Evolutionary conservation across 1,284 basidiomycete species (phyloP), one percentile per base, ranked within the genome.

Genomic region (Microbotryum violaceum): DNA sequence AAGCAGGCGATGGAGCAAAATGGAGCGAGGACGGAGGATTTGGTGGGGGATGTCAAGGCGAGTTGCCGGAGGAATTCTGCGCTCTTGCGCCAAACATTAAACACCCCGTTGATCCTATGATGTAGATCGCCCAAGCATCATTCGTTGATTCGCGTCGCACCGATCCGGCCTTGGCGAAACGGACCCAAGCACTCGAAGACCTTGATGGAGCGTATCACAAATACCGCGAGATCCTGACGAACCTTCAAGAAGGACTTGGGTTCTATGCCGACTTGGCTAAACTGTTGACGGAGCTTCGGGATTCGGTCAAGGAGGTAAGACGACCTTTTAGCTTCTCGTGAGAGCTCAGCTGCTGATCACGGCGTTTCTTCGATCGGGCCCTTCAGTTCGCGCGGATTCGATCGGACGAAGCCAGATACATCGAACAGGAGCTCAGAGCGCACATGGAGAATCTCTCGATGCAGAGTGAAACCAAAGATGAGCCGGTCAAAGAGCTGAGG

Each of bases 241-340:
- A 97, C 73, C 79, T 94, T 14, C 85, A 89, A 56, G 92, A 97
- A 74, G 93, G 93, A 2, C 80, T 90, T 68, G 86, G 91, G 85
- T 93, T 93, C 71, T 91, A 94, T 73, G 89, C 89, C 64, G 84
- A 86, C 69, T 81, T 94, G 58, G 81, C 82, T 4, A 81, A 79
- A 14, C 83, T 91, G 51, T 75, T 92, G 2, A 76, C 80, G 9
- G 81, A 85, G 64, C 88, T 91, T 77, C 86, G 85, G 72, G 85
- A 87, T 60, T 79, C 80, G 2, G 91, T 89, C 73, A 83, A 83
- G 68, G 80, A 81, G 23, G 62, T 63, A 27, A 53, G 51, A n/a
- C 21, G 25, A 21, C 16, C 52, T 6, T 50, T 3, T 3, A 21
- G 23, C 37, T n/a, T 31, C 42, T 18, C 10, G 47, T 37, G 23